Base-by-base conservation (phyloP, 2,329 filamentous ascomycete genomes). In the Albifimbria verrucaria region DNA sequence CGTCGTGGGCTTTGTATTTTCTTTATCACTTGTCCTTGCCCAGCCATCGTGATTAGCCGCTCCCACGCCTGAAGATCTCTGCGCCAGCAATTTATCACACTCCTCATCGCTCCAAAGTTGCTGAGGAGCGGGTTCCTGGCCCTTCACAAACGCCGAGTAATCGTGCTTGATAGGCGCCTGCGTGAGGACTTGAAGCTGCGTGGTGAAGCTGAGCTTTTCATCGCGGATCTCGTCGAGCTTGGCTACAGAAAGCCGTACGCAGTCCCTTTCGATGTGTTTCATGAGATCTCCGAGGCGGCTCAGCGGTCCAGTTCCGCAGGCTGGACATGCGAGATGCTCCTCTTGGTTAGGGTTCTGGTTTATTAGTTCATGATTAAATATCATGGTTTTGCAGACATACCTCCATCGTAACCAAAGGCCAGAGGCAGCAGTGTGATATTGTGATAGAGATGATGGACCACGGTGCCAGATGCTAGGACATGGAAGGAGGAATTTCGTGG, bases 281-380 rank as follows among this genome's bases (percentile, higher is more conserved):
- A 81, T 70, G 32, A 80, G 69, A 0, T 49, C 56, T 1, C 69
- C 66, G 0, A 75, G 64, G 1, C 68, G 65, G 1, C 26, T 46
- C 52, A 79, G 81, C 1, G 63, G 63, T 2, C 59, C 65, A 1
- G 60, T 54, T 0, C 60, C 49, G 53, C 80, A 83, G 23, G 74
- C 79, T 1, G 77, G 77, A 47, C 80, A 83, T 3, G 56, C 46
- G 1, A 83, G 67, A 2, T 71, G 54, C 50, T 79, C 74, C 18
- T 65, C 58, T 12, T 68, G 57, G 6, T 68, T 67, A 52, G 79
- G 77, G 11, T 57, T 48, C 74, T 78, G 6, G 2, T 20, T n/a
- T n/a, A n/a, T n/a, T n/a, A n/a, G n/a, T n/a, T n/a, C n/a, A n/a
- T 45, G 41, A 20, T 28, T n/a, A n/a, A 48, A 18, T 45, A 39